phyloP scores from a whole-genome alignment of 177 flowering plant genomes.

The Vitis hybrid region DNA sequence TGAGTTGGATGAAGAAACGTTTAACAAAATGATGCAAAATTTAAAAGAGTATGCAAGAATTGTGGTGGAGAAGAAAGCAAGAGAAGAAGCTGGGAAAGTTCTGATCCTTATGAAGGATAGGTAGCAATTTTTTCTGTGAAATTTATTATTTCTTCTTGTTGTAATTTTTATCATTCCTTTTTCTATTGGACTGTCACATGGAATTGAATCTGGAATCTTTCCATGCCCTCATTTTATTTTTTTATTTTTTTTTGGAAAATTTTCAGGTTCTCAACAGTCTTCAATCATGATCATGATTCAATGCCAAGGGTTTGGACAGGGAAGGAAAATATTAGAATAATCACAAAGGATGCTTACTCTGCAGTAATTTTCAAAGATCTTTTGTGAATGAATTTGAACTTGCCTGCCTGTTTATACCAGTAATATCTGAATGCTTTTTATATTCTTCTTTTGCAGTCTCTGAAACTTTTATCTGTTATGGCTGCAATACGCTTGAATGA shows the following conservation, averaged over 20 bases:
- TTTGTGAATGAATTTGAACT: not conserved
- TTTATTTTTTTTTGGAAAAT: not conserved
- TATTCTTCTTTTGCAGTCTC: slow-evolving; percentile 28
- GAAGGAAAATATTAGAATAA: slow-evolving; percentile 51
- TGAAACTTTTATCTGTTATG: slow-evolving; percentile 47
- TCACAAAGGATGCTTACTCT: slow-evolving; percentile 48
- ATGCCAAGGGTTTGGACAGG: slow-evolving; percentile 68
- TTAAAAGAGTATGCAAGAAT: slow-evolving; percentile 33
- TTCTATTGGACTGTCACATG: no score
- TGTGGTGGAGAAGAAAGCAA: slow-evolving; percentile 44
- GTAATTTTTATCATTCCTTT: not conserved
- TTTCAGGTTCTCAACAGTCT: slow-evolving; percentile 48
- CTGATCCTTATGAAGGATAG: slow-evolving; percentile 53
- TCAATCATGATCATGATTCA: slow-evolving; percentile 52
- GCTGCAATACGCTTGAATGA: slow-evolving; percentile 56
- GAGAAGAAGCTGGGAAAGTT: slow-evolving; percentile 55
- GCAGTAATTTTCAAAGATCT: slow-evolving; percentile 26
- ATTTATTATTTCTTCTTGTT: not conserved
- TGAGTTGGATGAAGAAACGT: slow-evolving; percentile 35
- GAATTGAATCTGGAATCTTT: no score
- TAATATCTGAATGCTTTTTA: not conserved
- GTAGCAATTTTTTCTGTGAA: slow-evolving; percentile 14
- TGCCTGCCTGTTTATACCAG: not conserved
- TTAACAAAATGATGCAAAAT: slow-evolving; percentile 33
- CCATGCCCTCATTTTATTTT: not conserved